Conservation (phyloP, 257 asterid genomes). For the Apocynum venetum region DNA sequence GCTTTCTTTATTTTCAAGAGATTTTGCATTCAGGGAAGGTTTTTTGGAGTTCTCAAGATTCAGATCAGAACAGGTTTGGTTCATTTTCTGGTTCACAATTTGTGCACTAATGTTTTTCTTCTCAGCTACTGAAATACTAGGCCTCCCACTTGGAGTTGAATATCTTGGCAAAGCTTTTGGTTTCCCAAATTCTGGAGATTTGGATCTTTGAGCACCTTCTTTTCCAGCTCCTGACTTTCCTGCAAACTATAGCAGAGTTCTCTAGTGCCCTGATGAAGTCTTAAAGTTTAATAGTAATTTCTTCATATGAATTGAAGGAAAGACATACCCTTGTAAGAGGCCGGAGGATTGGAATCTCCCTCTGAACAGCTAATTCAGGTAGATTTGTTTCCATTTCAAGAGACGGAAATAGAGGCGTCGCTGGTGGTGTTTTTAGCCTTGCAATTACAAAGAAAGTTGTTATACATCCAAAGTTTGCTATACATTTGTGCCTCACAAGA, state of each 20-base stretch:
- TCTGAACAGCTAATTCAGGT: constrained; percentile 42
- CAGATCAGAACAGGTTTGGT: constrained; percentile 14
- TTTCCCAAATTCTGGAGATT: constrained; percentile 30
- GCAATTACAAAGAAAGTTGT: background rate
- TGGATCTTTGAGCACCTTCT: constrained; percentile 17
- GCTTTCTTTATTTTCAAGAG: constrained; percentile 17
- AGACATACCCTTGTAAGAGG: constrained; percentile 60
- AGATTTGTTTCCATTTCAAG: constrained; percentile 71
- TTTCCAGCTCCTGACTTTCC: constrained; percentile 32
- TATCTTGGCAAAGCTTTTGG: constrained; percentile 34
- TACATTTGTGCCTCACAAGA: background rate
- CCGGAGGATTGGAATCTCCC: constrained; percentile 60
- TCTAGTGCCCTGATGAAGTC: background rate
- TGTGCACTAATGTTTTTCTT: constrained; percentile 28
- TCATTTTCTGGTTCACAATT: constrained; percentile 16
- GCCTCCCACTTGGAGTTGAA: constrained; percentile 43
- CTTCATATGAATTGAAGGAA: background rate
- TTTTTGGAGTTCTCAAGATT: constrained; percentile 28
- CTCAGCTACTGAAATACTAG: constrained; percentile 17
- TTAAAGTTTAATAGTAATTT: background rate
- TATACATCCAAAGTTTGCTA: background rate
- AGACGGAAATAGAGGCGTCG: constrained; percentile 81
- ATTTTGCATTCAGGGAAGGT: constrained; percentile 10
- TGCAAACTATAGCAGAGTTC: constrained; percentile 35
- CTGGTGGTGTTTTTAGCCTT: constrained; percentile 89